A percentile compares a stretch with the other conserved stretches of the same genome.
phyloP scores from a whole-genome alignment of 2,329 filamentous ascomycete species.

The Nemania sp. region DNA sequence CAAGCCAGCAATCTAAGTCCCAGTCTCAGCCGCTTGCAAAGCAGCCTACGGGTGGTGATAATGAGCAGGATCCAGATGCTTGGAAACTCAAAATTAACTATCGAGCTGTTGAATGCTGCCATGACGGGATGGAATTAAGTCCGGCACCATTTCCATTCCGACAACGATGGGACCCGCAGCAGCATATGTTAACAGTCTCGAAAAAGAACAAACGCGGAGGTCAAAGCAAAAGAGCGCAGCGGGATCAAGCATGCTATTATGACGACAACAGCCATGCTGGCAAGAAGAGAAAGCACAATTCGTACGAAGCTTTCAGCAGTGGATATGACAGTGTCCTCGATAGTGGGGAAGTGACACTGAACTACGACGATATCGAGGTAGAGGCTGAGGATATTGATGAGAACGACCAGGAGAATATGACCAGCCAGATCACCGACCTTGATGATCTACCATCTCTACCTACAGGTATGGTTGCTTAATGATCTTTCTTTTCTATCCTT shows the following conservation, averaged over 20 bases:
- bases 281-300: slow-evolving; percentile 57
- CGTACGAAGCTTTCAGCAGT: slow-evolving; percentile 37
- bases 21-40: slow-evolving; percentile 28
- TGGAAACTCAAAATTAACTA: slow-evolving; percentile 78
- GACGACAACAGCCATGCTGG: slow-evolving; percentile 39
- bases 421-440: slow-evolving; percentile 51
- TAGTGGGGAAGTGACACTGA: slow-evolving; percentile 43
- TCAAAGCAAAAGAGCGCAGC: slow-evolving; percentile 54
- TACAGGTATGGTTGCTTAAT: slow-evolving; percentile 45
- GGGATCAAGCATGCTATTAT: slow-evolving; percentile 47
- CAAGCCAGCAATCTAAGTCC: slow-evolving; percentile 40
- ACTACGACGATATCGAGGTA: slow-evolving; percentile 46
- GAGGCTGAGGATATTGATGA: slow-evolving; percentile 37
- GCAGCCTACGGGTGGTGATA: slow-evolving; percentile 28
- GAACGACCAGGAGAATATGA: slow-evolving; percentile 32
- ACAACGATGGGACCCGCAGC: slow-evolving; percentile 84
- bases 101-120: slow-evolving; percentile 80
- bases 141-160: slow-evolving; percentile 87
- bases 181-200: slow-evolving; percentile 51
- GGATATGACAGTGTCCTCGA: slow-evolving; percentile 45
- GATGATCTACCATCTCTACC: slow-evolving; percentile 68
- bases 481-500: not conserved
- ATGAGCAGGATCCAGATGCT: slow-evolving; percentile 57
- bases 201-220: slow-evolving; percentile 47
- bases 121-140: slow-evolving; percentile 68